Evolutionary conservation across 2,329 filamentous ascomycete species (phyloP).

Genomic region (Thielaviopsis ethacetica): DNA sequence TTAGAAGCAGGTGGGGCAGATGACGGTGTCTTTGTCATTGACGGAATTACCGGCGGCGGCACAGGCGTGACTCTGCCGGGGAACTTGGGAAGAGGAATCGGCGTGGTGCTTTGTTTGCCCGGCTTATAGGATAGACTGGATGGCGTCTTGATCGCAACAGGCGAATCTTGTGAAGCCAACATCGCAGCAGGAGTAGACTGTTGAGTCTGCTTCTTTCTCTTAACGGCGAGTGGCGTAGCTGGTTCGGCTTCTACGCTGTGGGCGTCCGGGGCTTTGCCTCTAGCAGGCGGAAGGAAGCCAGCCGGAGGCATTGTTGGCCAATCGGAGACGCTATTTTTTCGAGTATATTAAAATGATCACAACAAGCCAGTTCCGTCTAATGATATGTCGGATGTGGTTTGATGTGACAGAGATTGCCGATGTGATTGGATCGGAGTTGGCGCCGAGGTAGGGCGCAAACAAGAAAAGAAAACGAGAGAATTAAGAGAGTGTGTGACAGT

Average conservation of each 20-base stretch:
- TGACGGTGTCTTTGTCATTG: neutral
- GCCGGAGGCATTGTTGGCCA: neutral
- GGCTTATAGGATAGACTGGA: slow-evolving; percentile 6
- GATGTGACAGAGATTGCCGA: neutral
- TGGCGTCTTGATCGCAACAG: neutral
- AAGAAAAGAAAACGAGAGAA: neutral
- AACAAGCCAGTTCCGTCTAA: neutral
- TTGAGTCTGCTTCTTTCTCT: slow-evolving; percentile 3
- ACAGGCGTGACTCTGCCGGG: neutral
- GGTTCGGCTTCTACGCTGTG: neutral
- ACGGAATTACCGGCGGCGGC: neutral
- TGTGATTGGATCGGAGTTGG: neutral
- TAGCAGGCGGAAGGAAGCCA: neutral
- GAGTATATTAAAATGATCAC: neutral
- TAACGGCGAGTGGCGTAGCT: slow-evolving; percentile 4
- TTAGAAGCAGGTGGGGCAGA: neutral
- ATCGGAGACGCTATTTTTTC: neutral
- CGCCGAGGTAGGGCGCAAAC: neutral
- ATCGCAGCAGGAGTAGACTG: neutral
- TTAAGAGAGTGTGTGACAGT: neutral
- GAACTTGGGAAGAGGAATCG: slow-evolving; percentile 6
- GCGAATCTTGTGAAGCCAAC: neutral
- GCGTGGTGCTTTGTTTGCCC: slow-evolving; percentile 9
- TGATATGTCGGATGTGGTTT: neutral
- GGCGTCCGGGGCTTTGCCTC: neutral